These are phyloP conservation scores for Lavandula angustifolia DNA, from an alignment of 257 asterid species.

Conservation along the genomic window DNA sequence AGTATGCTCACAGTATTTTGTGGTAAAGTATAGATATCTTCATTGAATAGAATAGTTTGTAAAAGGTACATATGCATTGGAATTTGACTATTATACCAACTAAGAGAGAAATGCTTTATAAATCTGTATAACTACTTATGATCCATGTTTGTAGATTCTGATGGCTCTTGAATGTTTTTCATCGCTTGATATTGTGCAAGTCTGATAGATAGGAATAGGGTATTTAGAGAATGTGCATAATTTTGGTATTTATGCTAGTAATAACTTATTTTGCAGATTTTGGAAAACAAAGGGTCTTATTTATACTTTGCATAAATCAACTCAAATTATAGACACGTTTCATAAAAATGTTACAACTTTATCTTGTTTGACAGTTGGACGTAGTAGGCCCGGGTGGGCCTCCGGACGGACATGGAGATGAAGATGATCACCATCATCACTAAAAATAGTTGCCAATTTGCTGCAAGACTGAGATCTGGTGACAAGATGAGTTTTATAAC, in stretches of 20 bases:
- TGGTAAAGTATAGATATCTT: slow-evolving; percentile 57
- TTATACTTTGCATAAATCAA: too few species aligned
- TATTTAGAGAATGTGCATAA: background rate
- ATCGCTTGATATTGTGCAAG: too few species aligned
- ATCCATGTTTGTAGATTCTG: background rate
- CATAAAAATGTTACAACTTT: background rate
- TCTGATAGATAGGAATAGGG: too few species aligned
- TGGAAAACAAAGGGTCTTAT: background rate
- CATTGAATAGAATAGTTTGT: too few species aligned
- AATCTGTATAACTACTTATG: background rate
- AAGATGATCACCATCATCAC: slow-evolving; percentile 52
- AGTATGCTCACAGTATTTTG: slow-evolving; percentile 87
- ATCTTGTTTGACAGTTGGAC: slow-evolving; percentile 58
- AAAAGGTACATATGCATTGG: slow-evolving; percentile 45
- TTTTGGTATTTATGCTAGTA: too few species aligned
- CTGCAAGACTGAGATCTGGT: too few species aligned
- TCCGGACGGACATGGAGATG: slow-evolving; percentile 69
- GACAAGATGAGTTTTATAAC: too few species aligned
- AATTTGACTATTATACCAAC: slow-evolving; percentile 31
- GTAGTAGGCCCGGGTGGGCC: slow-evolving; percentile 90
- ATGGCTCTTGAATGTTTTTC: background rate
- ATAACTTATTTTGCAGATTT: background rate
- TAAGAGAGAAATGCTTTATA: slow-evolving; percentile 31
- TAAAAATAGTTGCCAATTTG: slow-evolving; percentile 41
- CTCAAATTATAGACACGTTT: background rate